Base-by-base conservation (phyloP, 805 yeast species). In the Ogataea ganodermae region DNA sequence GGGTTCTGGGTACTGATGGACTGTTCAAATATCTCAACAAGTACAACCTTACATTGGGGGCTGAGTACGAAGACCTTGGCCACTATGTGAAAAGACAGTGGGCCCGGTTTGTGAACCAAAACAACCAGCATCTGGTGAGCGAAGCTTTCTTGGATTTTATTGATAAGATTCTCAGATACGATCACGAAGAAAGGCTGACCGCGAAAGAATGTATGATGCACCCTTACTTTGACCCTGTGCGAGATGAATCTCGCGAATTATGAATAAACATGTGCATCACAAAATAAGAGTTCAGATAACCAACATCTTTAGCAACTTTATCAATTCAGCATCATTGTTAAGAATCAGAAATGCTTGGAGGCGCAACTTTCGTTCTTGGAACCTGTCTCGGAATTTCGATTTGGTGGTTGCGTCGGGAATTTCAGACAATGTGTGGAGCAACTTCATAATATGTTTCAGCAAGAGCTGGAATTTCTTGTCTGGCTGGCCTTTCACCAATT, bases 191-290 rank as follows among this genome's bases (percentile, higher is more conserved):
- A 63, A 78, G 97, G 64, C 75, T 89, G 38, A 89, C 97, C 6
- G 96, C 96, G 1, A 79, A 77, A 65, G 96, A 91, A 65, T 94
- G 96, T 22, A 82, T 89, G 86, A 80, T 69, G 12, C 96, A 89
- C 69, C 67, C 73, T 2, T 77, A 69, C 57, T 72, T 72, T 42
- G 60, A 66, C 16, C 58, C 60, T 1, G 59, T 66, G 26, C 55
- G 68, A 48, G 50, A 58, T 14, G 46, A 45, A 4, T 48, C 53
- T 7, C 10, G 40, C 13, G 40, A 21, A 6, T 21, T 7, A 6
- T 36, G 21, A 27, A 22, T 22, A 8, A 6, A 22, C 8, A 8
- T 22, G 35, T 44, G n/a, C n/a, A n/a, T 26, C 35, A 7, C 26
- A 21, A 13, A 14, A 6, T 6, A 35, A 43, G 36, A 18, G 24